A percentile compares a stretch with the other conserved stretches of the same genome.
Evolutionary conservation across 139 green algal genomes (phyloP).

Genomic region (Chlorella ohadii): DNA sequence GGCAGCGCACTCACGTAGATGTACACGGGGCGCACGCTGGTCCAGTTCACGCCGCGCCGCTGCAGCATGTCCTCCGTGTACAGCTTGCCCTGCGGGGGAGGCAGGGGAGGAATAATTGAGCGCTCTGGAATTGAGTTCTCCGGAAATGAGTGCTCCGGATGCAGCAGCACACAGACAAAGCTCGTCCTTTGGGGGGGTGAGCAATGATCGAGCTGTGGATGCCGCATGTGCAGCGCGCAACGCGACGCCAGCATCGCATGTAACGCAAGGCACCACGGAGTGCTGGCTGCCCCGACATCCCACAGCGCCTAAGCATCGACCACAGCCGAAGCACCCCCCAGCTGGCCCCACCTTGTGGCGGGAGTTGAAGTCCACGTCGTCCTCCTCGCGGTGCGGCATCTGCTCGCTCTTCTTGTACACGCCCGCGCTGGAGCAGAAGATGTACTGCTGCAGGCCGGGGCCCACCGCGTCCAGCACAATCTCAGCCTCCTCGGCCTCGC

Average conservation of each 20-base stretch:
- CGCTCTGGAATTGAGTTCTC: too few species aligned
- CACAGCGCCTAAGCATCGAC: too few species aligned
- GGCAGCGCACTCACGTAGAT: conserved; percentile 83
- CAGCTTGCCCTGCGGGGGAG: conserved; percentile 87
- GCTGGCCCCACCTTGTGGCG: conserved; percentile 85
- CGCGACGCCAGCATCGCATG: too few species aligned
- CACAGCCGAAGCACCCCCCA: too few species aligned
- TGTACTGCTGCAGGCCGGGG: conserved; percentile 84
- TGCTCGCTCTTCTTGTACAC: conserved; percentile 96
- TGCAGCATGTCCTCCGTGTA: conserved; percentile 91
- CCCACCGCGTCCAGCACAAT: conserved; percentile 76
- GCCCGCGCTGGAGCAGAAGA: conserved; percentile 91
- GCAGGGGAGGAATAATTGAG: too few species aligned
- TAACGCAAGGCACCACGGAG: too few species aligned
- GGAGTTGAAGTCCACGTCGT: conserved; percentile 89
- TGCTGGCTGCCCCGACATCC: too few species aligned
- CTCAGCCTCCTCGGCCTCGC: conserved; percentile 84
- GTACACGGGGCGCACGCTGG: conserved; percentile 94
- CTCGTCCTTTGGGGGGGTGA: too few species aligned
- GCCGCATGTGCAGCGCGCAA: too few species aligned
- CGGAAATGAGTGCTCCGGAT: too few species aligned
- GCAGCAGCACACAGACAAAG: too few species aligned
- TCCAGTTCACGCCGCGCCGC: conserved; percentile 85
- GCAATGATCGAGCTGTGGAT: too few species aligned
- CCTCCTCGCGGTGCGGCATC: conserved; percentile 94